Evolutionary conservation across 1,284 basidiomycete genomes (phyloP).

Genomic region (Trichosporon sp.): DNA sequence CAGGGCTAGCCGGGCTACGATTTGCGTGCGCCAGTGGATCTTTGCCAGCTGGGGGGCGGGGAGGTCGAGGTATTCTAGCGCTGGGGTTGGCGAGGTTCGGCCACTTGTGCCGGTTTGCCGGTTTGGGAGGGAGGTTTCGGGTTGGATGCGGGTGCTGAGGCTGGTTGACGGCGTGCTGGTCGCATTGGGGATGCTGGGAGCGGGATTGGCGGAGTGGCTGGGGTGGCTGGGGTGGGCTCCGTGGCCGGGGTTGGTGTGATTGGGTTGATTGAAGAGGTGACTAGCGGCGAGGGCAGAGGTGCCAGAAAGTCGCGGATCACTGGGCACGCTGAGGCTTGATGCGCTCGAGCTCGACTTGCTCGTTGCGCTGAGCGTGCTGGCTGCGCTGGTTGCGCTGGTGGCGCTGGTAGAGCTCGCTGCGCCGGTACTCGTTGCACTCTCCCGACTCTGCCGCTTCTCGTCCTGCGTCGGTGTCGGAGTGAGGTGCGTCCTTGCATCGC

Average conservation of each 20-base stretch:
- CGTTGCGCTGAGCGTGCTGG: background rate
- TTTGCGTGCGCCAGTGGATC: background rate
- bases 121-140: no score
- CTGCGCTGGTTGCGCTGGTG: no score
- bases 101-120: no score
- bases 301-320: no score
- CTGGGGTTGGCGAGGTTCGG: background rate
- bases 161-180: no score
- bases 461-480: background rate
- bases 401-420: background rate
- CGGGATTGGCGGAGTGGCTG: no score
- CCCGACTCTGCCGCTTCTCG: background rate
- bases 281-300: no score
- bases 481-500: background rate
- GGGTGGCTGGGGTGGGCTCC: no score
- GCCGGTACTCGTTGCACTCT: background rate
- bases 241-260: no score
- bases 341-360: background rate
- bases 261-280: no score
- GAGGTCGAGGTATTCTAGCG: background rate
- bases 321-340: background rate
- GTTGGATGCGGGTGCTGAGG: no score
- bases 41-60: background rate
- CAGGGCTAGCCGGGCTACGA: background rate
- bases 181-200: no score